Percentiles rank a stretch among this genome's conserved stretches.
Conservation (phyloP, 805 yeast genomes). For the Candida pini region DNA sequence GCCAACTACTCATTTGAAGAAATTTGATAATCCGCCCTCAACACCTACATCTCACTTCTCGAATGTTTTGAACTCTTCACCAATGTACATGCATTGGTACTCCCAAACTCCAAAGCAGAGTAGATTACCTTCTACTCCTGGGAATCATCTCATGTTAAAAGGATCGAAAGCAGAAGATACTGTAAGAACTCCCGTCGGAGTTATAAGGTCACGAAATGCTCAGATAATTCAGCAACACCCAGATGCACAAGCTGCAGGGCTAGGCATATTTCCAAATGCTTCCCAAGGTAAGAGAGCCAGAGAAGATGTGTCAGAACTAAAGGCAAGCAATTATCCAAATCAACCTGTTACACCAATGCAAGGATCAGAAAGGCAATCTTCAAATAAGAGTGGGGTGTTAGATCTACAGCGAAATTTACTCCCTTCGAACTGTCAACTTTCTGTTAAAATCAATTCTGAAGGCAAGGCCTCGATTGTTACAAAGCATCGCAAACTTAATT, state of each 20-base stretch:
- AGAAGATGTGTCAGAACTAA: neutral
- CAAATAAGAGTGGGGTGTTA: no score
- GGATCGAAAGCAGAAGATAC: conserved; percentile 20
- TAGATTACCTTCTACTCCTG: conserved; percentile 12
- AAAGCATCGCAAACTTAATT: conserved; percentile 14
- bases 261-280: conserved; percentile 1
- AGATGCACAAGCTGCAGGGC: neutral
- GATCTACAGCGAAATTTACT: no score
- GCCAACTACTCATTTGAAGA: conserved; percentile 6
- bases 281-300: neutral
- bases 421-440: conserved; percentile 17
- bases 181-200: conserved; percentile 13
- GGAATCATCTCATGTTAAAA: conserved; percentile 16
- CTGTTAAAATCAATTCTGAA: conserved; percentile 19
- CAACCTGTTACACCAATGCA: neutral
- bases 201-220: conserved; percentile 10
- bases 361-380: neutral
- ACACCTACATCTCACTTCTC: conserved; percentile 29
- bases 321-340: conserved; percentile 1
- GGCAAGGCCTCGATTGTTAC: conserved; percentile 27
- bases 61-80: conserved; percentile 29
- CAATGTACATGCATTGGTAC: conserved; percentile 30
- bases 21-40: conserved; percentile 14
- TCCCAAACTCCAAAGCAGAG: conserved; percentile 24
- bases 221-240: neutral